A percentile compares a stretch with the other conserved stretches of the same genome.
These are phyloP conservation scores for Teunomyces atbi DNA, from an alignment of 805 yeast species.

Conservation along the genomic window DNA sequence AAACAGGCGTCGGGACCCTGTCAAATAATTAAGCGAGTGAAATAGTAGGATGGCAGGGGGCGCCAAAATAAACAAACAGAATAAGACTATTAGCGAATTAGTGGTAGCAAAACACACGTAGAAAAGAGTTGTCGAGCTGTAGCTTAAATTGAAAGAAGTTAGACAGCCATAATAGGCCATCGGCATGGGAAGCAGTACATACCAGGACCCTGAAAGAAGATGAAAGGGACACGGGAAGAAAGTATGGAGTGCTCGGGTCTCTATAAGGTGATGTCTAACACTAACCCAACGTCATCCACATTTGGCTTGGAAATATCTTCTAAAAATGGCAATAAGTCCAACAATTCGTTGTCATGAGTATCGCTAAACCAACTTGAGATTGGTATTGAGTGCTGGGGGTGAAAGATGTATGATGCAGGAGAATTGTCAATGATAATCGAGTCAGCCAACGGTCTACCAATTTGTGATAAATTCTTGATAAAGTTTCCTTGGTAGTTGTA, in stretches of 20 bases:
- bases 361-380: constrained; percentile 98
- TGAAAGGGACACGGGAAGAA: neutral
- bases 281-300: constrained; percentile 83
- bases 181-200: no score
- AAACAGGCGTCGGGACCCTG: neutral
- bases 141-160: neutral
- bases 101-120: neutral
- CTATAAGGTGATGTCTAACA: constrained; percentile 69
- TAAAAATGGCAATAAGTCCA: constrained; percentile 86
- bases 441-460: constrained; percentile 87
- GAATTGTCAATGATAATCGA: constrained; percentile 93
- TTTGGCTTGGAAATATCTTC: constrained; percentile 72
- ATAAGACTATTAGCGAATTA: neutral
- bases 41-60: neutral
- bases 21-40: neutral
- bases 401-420: constrained; percentile 97
- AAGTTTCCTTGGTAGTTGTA: constrained; percentile 91
- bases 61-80: neutral
- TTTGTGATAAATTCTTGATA: constrained; percentile 88
- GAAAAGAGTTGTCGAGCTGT: neutral
- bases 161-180: no score
- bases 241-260: neutral
- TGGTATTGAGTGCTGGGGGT: constrained; percentile 97
- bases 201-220: no score
- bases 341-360: constrained; percentile 91